Evolutionary conservation across 106 monocot genomes (phyloP), one percentile per base, ranked within the genome.

Genomic region (Apostasia ramifera): DNA sequence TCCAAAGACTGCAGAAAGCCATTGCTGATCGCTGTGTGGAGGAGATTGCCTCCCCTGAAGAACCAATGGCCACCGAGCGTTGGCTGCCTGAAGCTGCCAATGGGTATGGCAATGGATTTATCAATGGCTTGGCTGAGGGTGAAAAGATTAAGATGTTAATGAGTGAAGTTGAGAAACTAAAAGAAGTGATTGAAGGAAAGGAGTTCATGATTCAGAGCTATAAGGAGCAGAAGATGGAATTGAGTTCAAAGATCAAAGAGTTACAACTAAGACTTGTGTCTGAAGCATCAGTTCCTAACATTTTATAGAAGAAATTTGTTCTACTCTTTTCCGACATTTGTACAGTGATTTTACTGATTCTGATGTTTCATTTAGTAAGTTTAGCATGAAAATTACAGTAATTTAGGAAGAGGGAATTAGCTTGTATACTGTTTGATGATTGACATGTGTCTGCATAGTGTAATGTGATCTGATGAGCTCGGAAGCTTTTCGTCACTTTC

Each of bases 141-240:
- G 78, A 71, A 7, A n/a, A 26, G 66, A 55, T 78, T 55, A 38
- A 59, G 57, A 59, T 78, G 71, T 64, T 78, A 50, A 71, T 56
- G 58, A 57, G 42, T 8, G 59, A 68, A 4, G 68, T 69, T 7
- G 66, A 62, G 14, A 69, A 79, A 41, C 38, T 79, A 40, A 73
- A 68, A 41, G 79, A 73, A 42, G 73, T 63, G 39, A 73, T 73
- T 69, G 63, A 73, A 62, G 68, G 61, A 8, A 73, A 79, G 73
- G 68, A 73, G 11, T 73, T 68, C 15, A 44, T 79, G 50, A 51
- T 79, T 38, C 79, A 73, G 61, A 73, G 53, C 62, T 79, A 68
- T 61, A 68, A 73, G 53, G 73, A 79, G 26, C 73, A 79, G 52
- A 78, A 72, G 50, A 8, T 62, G 38, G 73, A 73, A 59, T 61